A percentile compares a stretch with the other conserved stretches of the same genome.
These are phyloP conservation scores for Leptographium flavum DNA, from an alignment of 2,329 filamentous ascomycete species.

Conservation along the genomic window DNA sequence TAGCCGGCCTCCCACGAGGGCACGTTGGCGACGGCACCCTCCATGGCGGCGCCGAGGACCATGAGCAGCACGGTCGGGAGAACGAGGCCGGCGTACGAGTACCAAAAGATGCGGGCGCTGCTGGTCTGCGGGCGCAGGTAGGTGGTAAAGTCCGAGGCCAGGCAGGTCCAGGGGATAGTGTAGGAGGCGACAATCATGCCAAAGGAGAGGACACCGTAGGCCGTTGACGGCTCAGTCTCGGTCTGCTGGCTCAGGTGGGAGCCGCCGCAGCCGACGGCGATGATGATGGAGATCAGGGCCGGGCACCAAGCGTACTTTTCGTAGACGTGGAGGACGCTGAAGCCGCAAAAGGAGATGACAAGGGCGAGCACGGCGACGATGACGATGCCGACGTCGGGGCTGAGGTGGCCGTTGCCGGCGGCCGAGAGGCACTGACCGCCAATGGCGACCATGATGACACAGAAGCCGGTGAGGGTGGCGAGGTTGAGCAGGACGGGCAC, in stretches of 20 bases:
- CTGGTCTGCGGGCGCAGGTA: constrained; percentile 22
- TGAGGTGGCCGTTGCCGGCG: constrained; percentile 32
- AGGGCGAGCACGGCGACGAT: constrained; percentile 23
- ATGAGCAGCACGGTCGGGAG: constrained; percentile 44
- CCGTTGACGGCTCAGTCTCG: constrained; percentile 17
- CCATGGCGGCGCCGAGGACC: constrained; percentile 50
- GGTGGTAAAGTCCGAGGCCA: constrained; percentile 46
- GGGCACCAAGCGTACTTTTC: constrained; percentile 12
- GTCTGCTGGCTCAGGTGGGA: constrained; percentile 5
- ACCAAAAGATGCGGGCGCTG: constrained; percentile 28
- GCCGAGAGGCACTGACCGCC: constrained; percentile 45
- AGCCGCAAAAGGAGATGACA: constrained; percentile 12
- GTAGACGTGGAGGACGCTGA: constrained; percentile 11
- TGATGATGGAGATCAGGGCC: constrained; percentile 9
- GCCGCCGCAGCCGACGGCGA: constrained; percentile 10
- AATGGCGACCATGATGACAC: constrained; percentile 45
- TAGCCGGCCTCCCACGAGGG: constrained; percentile 39
- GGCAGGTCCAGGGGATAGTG: constrained; percentile 46
- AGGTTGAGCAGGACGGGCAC: constrained; percentile 49
- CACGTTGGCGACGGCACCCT: constrained; percentile 39
- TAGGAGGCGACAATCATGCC: constrained; percentile 48
- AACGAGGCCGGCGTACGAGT: constrained; percentile 40
- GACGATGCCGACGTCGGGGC: constrained; percentile 43
- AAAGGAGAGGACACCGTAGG: constrained; percentile 30
- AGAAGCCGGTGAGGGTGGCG: constrained; percentile 48